phyloP scores from a whole-genome alignment of 208 protist genomes.

The Leishmania tropica region DNA sequence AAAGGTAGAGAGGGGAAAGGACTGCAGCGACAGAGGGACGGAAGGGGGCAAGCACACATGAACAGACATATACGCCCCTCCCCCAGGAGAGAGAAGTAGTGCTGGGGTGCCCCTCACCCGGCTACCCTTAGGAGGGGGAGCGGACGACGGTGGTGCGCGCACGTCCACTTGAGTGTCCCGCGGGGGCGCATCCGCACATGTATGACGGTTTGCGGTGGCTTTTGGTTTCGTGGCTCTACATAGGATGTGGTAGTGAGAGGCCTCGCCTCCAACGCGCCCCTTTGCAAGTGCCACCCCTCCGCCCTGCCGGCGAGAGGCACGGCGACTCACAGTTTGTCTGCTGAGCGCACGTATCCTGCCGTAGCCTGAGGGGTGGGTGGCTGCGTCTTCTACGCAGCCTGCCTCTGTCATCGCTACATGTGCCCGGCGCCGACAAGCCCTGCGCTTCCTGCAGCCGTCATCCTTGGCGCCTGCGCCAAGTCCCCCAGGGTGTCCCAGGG shows the following conservation, averaged over 20 bases:
- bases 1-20: background rate
- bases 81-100: background rate
- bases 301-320: no score
- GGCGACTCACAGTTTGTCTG: no score
- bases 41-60: background rate
- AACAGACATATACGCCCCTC: background rate
- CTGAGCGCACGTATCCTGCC: no score
- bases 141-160: background rate
- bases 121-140: background rate
- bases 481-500: no score
- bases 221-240: background rate
- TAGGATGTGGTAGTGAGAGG: background rate
- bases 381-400: no score
- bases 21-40: background rate
- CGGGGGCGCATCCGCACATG: background rate
- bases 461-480: no score
- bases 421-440: no score
- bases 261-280: background rate
- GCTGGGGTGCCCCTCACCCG: background rate
- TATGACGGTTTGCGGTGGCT: background rate
- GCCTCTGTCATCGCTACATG: no score
- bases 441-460: no score
- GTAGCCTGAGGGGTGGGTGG: no score
- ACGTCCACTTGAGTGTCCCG: background rate
- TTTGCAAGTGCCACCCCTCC: no score